Percentiles rank a stretch among this genome's conserved stretches.
Conservation (phyloP, 2,329 filamentous ascomycete species). For the Penicillium sp. region DNA sequence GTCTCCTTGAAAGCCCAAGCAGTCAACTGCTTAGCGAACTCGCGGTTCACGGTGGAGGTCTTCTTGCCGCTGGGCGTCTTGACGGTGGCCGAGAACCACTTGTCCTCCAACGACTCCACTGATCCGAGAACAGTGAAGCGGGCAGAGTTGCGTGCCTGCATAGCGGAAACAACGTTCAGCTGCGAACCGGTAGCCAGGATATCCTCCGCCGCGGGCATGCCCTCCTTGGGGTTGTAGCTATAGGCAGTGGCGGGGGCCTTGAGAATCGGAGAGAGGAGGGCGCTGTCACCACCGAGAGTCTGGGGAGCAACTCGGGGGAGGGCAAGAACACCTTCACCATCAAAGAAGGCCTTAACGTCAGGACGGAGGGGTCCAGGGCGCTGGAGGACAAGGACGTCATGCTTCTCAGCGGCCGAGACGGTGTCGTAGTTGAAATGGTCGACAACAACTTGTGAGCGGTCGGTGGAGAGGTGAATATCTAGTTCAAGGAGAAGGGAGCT, state of each 20-base stretch:
- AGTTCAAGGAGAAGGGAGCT: conserved; percentile 80
- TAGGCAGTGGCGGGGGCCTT: conserved; percentile 83
- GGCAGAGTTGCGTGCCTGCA: conserved; percentile 92
- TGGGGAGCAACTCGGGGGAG: conserved; percentile 81
- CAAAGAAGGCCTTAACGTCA: conserved; percentile 76
- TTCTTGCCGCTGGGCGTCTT: conserved; percentile 57
- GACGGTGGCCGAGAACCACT: conserved; percentile 83
- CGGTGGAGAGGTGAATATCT: conserved; percentile 81
- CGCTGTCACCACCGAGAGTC: conserved; percentile 70
- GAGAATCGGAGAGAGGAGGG: conserved; percentile 77
- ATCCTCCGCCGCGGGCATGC: conserved; percentile 70
- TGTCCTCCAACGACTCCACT: conserved; percentile 80
- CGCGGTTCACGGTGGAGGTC: conserved; percentile 71
- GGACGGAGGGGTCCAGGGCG: conserved; percentile 64
- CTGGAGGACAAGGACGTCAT: conserved; percentile 82
- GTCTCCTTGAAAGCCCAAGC: conserved; percentile 96
- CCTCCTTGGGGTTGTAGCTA: conserved; percentile 90
- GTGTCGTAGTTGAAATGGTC: conserved; percentile 96
- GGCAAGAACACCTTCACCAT: conserved; percentile 68
- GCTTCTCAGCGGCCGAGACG: conserved; percentile 71
- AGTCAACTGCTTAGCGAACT: conserved; percentile 81
- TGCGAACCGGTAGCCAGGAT: conserved; percentile 82
- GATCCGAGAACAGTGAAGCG: conserved; percentile 83
- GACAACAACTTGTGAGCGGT: conserved; percentile 80
- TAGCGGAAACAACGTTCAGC: conserved; percentile 75